Evolutionary conservation across 2,329 filamentous ascomycete genomes (phyloP).

Genomic region (Alternaria infectoria): DNA sequence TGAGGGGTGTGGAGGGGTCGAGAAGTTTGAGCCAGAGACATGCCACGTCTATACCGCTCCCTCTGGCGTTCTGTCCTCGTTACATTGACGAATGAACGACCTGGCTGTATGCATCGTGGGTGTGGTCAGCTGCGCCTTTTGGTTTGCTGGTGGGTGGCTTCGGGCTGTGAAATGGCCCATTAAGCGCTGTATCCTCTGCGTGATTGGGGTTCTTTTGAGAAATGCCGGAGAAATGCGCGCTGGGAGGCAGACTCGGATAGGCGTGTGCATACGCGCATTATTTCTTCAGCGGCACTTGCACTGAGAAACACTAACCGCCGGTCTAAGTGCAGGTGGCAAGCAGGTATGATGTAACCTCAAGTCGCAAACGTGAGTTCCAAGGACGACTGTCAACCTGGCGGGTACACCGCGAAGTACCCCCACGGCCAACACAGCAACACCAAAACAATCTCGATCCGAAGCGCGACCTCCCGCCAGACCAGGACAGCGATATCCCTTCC

Average conservation of each 20-base stretch:
- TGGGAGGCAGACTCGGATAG: neutral
- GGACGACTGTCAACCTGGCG: neutral
- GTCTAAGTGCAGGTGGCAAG: neutral
- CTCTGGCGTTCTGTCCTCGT: neutral
- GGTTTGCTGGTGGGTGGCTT: conserved; percentile 13
- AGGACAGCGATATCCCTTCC: neutral
- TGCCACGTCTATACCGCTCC: conserved; percentile 19
- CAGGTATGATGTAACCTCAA: neutral
- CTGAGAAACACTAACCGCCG: neutral
- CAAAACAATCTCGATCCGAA: conserved; percentile 3
- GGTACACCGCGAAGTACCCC: neutral
- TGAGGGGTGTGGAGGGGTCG: conserved; percentile 10
- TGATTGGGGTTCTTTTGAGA: neutral
- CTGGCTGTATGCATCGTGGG: conserved; percentile 7
- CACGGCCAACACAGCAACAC: neutral
- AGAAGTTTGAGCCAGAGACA: conserved; percentile 5
- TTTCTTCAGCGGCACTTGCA: neutral
- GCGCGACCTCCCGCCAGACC: neutral
- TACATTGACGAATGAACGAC: conserved; percentile 10
- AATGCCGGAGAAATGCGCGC: neutral
- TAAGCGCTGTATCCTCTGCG: conserved; percentile 5
- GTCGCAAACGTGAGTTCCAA: neutral
- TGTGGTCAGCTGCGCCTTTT: conserved; percentile 18
- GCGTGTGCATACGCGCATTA: neutral
- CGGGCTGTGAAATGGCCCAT: conserved; percentile 6